phyloP scores from a whole-genome alignment of 1,284 basidiomycete species.

The Pterulicium gracile region DNA sequence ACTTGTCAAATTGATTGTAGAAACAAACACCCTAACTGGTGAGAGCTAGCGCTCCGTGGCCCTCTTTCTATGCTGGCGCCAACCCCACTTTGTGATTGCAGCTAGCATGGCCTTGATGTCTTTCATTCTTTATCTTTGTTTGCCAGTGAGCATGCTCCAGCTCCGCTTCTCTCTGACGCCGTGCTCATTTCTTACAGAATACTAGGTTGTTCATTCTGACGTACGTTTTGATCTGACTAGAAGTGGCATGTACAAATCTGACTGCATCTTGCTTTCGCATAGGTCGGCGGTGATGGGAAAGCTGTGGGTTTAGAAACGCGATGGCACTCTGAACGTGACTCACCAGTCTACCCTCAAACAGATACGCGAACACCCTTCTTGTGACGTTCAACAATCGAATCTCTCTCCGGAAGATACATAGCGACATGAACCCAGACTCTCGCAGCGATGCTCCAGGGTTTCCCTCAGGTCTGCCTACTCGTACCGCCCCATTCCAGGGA shows the following conservation, averaged over 20 bases:
- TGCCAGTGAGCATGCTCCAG: too few relatives aligned
- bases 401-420: background rate
- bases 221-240: background rate
- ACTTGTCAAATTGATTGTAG: background rate
- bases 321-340: background rate
- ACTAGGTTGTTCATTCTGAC: background rate
- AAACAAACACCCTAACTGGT: background rate
- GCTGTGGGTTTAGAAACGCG: background rate
- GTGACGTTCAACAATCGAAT: background rate
- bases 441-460: too few relatives aligned
- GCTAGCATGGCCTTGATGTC: background rate
- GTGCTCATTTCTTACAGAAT: background rate
- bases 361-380: background rate
- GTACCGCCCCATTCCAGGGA: too few relatives aligned
- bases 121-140: background rate
- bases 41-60: background rate
- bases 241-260: background rate
- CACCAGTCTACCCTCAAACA: background rate
- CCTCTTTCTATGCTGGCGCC: background rate
- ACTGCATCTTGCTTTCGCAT: too few relatives aligned
- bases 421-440: too few relatives aligned
- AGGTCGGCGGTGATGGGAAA: background rate
- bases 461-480: too few relatives aligned
- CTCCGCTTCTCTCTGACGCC: background rate
- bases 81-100: background rate